These are phyloP conservation scores for Neurospora africana DNA, from an alignment of 495 filamentous ascomycete species.

Conservation along the genomic window DNA sequence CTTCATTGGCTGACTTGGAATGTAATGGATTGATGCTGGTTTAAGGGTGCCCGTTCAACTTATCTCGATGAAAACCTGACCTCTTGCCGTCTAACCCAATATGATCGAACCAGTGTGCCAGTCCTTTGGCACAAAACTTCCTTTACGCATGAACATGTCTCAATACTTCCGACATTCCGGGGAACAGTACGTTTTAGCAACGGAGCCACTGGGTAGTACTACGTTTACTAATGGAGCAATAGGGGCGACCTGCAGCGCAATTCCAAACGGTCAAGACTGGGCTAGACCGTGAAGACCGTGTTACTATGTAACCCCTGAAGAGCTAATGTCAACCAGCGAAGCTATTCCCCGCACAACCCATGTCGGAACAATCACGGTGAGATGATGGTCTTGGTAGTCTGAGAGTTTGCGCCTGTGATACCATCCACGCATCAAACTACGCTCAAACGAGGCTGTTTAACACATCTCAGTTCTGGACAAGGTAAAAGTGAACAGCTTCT, in stretches of 20 bases:
- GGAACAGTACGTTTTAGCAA: neutral
- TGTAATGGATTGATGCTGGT: neutral
- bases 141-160: neutral
- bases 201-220: neutral
- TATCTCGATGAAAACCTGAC: neutral
- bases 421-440: neutral
- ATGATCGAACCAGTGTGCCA: neutral
- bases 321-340: neutral
- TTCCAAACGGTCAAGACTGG: neutral
- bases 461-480: neutral
- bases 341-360: neutral
- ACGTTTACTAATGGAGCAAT: neutral
- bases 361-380: neutral
- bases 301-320: neutral
- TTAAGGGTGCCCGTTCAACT: neutral
- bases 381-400: neutral
- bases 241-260: neutral
- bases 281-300: neutral
- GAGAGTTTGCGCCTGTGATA: neutral
- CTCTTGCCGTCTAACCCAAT: neutral
- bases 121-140: neutral
- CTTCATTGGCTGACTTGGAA: neutral
- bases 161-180: neutral
- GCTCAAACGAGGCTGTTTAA: neutral
- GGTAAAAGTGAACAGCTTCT: neutral